These are phyloP conservation scores for Sphaerosporella brunnea DNA, from an alignment of 495 filamentous ascomycete species.

Conservation along the genomic window DNA sequence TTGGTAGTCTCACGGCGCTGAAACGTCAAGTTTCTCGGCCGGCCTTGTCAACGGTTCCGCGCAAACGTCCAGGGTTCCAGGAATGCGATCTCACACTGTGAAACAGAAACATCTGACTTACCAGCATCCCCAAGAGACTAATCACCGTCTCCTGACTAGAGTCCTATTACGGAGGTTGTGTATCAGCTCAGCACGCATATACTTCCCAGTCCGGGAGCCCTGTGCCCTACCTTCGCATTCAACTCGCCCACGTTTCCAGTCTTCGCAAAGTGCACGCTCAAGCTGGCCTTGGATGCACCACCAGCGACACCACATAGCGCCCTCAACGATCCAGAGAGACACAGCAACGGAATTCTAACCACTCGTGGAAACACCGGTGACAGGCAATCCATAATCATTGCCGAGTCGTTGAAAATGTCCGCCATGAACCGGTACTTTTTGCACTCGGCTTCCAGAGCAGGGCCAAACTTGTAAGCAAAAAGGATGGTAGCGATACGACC, in stretches of 20 bases:
- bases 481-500: conserved; percentile 77
- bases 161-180: conserved; percentile 44
- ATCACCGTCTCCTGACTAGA: conserved; percentile 93
- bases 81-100: too few species aligned
- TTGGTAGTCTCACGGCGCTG: too few species aligned
- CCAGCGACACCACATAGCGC: conserved; percentile 80
- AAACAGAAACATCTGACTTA: conserved; percentile 26
- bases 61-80: too few species aligned
- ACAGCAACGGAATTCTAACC: conserved; percentile 50
- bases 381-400: conserved; percentile 75
- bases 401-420: conserved; percentile 82
- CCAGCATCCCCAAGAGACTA: conserved; percentile 74
- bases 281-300: conserved; percentile 70
- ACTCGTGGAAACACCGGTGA: conserved; percentile 59
- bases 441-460: conserved; percentile 81
- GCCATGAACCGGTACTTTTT: conserved; percentile 83
- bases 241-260: conserved; percentile 84
- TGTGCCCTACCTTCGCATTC: conserved; percentile 41
- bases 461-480: conserved; percentile 72
- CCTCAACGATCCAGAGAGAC: conserved; percentile 55
- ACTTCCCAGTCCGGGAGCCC: neutral
- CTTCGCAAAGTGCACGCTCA: conserved; percentile 80
- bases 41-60: too few species aligned
- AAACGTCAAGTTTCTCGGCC: too few species aligned
- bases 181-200: conserved; percentile 13